Base-by-base conservation (phyloP, 2,329 filamentous ascomycete genomes). In the Cryphonectria naterciae region DNA sequence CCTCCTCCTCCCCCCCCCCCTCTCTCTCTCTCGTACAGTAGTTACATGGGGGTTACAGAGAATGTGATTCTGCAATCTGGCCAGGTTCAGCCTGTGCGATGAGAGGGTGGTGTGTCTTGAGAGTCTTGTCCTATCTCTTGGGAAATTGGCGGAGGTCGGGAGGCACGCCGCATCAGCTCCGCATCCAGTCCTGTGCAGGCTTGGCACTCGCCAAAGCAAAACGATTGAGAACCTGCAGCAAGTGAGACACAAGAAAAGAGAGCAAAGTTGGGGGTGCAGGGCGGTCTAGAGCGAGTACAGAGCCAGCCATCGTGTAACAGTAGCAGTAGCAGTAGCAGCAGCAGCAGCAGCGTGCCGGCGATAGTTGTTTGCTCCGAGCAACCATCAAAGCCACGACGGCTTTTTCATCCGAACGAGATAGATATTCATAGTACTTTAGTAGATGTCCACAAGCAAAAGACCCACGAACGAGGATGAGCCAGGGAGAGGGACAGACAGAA, bases 121-220 rank as follows among this genome's bases (percentile, higher is more conserved):
- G 8, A 15, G 19, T 15, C 39, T 61, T 37, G 32, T 17, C 56
- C 6, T 60, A 15, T n/a, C 58, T 60, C 25, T 32, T 39, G 58
- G 58, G 58, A 61, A 61, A 61, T 61, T 61, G 58, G 58, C 58
- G 35, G 58, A 39, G 58, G 58, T 39, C 58, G 58, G 58, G 58
- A 39, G 58, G 58, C 58, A 37, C 17, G 58, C 58, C 58, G 35
- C 58, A 39, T 61, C 58, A 61, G 58, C 22, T 61, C 58, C 58
- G 58, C 22, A 15, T 6, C 32, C 58, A 61, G 58, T 61, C 58
- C 35, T 39, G 58, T 39, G 58, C 58, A 35, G 13, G 56, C 52
- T 56, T 56, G 52, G 52, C n/a, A 28, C n/a, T 17, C n/a, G 22
- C 49, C 10, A 11, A 25, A n/a, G 49, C 11, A 28, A 6, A 28